These are phyloP conservation scores for Pseudocercospora pini-densiflorae DNA, from an alignment of 2,329 filamentous ascomycete species.

Conservation along the genomic window DNA sequence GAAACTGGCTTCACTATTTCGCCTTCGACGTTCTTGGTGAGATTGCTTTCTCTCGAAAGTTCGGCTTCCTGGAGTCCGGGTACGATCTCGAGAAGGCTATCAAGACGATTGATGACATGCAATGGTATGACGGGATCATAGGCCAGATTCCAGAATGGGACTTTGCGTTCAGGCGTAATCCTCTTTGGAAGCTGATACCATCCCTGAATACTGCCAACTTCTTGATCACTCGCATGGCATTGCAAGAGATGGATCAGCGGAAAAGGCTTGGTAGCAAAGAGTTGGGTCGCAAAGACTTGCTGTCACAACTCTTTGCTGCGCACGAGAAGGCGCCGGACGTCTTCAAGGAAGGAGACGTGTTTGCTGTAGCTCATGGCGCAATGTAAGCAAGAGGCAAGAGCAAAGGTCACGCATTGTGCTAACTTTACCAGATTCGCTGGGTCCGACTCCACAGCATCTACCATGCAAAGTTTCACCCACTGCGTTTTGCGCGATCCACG, in stretches of 20 bases:
- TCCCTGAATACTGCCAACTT: constrained; percentile 52
- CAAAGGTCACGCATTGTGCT: not conserved
- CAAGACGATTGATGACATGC: constrained; percentile 57
- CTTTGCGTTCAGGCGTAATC: constrained; percentile 54
- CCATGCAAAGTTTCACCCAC: constrained; percentile 63
- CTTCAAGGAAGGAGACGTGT: constrained; percentile 59
- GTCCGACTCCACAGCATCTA: constrained; percentile 64
- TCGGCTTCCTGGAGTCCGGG: constrained; percentile 58
- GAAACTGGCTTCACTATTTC: constrained; percentile 44
- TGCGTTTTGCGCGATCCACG: constrained; percentile 51
- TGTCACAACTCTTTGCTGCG: constrained; percentile 58
- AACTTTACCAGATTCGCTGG: constrained; percentile 51
- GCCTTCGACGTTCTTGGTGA: constrained; percentile 45
- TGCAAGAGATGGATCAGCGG: constrained; percentile 53
- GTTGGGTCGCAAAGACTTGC: constrained; percentile 55
- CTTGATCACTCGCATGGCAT: constrained; percentile 58
- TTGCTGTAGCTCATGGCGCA: constrained; percentile 61
- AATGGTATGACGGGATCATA: constrained; percentile 59
- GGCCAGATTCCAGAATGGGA: constrained; percentile 59
- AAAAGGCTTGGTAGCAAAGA: constrained; percentile 55
- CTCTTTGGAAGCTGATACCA: constrained; percentile 52
- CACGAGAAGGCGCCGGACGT: constrained; percentile 56
- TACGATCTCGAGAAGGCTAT: constrained; percentile 58
- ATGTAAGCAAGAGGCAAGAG: constrained; percentile 53
- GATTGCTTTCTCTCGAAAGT: constrained; percentile 49